phyloP scores from a whole-genome alignment of 257 asterid species.

The Ballota nigra region DNA sequence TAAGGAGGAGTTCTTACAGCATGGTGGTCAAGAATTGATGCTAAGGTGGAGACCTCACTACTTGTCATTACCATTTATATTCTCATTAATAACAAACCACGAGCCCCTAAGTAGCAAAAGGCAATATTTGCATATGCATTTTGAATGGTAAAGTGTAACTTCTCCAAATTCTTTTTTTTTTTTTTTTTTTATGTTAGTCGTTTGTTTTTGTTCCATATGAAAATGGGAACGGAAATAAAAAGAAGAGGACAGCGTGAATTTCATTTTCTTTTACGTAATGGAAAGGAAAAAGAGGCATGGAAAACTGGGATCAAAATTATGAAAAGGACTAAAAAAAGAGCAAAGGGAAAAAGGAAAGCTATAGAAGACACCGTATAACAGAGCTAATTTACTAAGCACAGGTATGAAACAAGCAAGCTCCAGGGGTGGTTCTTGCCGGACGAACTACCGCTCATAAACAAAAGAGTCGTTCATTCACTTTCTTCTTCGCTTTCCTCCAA shows the following conservation, averaged over 20 bases:
- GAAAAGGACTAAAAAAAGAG: background rate
- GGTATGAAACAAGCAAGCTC: background rate
- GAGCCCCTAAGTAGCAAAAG: background rate
- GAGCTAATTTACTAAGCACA: background rate
- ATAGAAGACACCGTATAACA: background rate
- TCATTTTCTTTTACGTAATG: background rate
- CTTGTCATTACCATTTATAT: no score
- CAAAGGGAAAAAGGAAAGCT: background rate
- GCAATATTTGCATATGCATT: background rate
- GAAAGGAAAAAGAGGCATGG: background rate
- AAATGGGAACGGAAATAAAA: background rate
- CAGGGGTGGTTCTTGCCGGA: background rate
- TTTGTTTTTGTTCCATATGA: no score
- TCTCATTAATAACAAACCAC: no score
- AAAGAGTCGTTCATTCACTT: conserved; percentile 42
- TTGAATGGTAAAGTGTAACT: background rate
- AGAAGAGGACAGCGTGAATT: no score
- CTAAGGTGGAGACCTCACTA: no score
- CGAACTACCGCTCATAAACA: background rate
- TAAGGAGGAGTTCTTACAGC: no score
- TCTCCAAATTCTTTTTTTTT: no score
- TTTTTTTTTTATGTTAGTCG: no score
- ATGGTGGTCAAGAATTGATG: no score
- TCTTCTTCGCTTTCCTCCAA: conserved; percentile 68
- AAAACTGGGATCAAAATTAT: background rate